Conservation (phyloP, 768 basidiomycete species). For the Leccinum aurantiacum region DNA sequence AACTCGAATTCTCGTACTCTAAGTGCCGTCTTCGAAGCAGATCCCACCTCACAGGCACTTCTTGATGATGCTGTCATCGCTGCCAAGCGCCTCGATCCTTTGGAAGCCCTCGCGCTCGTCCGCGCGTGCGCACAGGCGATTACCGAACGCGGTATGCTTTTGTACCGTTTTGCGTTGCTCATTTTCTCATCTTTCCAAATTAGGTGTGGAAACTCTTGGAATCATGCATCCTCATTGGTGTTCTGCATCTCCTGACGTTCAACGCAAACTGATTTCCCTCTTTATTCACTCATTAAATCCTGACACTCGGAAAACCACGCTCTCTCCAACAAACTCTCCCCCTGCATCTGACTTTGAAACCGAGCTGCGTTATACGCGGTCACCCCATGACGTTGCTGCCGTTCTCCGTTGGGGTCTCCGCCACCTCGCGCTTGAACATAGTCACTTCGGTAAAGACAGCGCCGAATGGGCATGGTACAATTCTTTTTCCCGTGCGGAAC, state of each 20-base stretch:
- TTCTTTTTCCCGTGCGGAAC: slow-evolving; percentile 61
- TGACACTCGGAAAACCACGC: slow-evolving; percentile 45
- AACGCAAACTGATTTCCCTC: slow-evolving; percentile 64
- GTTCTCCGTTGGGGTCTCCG: slow-evolving; percentile 81
- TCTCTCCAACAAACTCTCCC: slow-evolving; percentile 50
- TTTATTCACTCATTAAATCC: slow-evolving; percentile 66
- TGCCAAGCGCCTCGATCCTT: slow-evolving; percentile 55
- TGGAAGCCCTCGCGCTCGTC: slow-evolving; percentile 63
- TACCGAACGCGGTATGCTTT: slow-evolving; percentile 54
- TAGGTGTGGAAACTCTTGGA: slow-evolving; percentile 80
- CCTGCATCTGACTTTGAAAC: slow-evolving; percentile 56
- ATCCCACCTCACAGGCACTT: slow-evolving; percentile 46
- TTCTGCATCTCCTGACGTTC: slow-evolving; percentile 68
- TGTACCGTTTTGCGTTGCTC: slow-evolving; percentile 4
- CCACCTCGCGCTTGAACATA: slow-evolving; percentile 63
- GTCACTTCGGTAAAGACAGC: slow-evolving; percentile 56
- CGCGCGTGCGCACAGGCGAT: slow-evolving; percentile 70
- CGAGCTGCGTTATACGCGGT: slow-evolving; percentile 62
- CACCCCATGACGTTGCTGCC: slow-evolving; percentile 76
- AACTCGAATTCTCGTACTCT: slow-evolving; percentile 47
- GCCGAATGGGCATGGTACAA: slow-evolving; percentile 67
- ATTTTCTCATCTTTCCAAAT: slow-evolving; percentile 5
- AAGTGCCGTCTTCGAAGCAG: slow-evolving; percentile 60
- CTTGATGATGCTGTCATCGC: slow-evolving; percentile 57
- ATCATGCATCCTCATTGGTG: slow-evolving; percentile 87